Base-by-base conservation (phyloP, 2,329 filamentous ascomycete genomes). In the Calonectria hawksworthii region DNA sequence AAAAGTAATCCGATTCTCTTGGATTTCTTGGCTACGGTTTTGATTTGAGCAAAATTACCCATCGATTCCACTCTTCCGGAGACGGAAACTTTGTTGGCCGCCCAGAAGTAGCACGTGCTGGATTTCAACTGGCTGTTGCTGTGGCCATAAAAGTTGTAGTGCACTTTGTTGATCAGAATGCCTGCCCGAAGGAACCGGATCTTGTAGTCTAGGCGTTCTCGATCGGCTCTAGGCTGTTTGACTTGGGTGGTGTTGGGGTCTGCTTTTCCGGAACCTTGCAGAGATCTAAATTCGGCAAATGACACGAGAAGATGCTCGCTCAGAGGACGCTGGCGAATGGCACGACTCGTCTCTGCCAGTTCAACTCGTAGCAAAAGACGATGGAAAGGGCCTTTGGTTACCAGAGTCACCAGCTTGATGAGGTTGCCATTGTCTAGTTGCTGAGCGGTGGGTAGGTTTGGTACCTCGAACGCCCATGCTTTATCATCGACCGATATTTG, bases 41-140 rank as follows among this genome's bases (percentile, higher is more conserved):
- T 64, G 6, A 64, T 64, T 3, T 11, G 36, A 4, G 38, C 8
- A 47, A 64, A 64, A 32, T 64, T 38, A 2, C 61, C 61, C 14
- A 64, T 30, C 2, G 28, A 18, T 47, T 64, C 36, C 16, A 64
- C 41, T 44, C 3, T 21, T 32, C 41, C n/a, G 18, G 61, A 47
- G 11, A 64, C 47, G 8, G 16, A 38, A n/a, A 21, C 28, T 47
- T 64, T 47, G 38, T 26, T 64, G 41, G 36, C 38, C 1, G 84
- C 84, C 64, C 80, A 83, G 51, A 86, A 75, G 71, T 85, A 86
- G 74, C 85, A 87, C 8, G 85, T 84, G 30, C 83, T 80, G 2
- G 85, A 86, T 75, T 86, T 86, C 18, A 87, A 80, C 77, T 87
- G 86, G 70, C 84, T 86, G 68, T 86, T 87, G 76, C 85, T 86